Percentiles rank a stretch among this genome's conserved stretches.
Conservation (phyloP, 352 stramenopile species). For the Pythium angustatum region DNA sequence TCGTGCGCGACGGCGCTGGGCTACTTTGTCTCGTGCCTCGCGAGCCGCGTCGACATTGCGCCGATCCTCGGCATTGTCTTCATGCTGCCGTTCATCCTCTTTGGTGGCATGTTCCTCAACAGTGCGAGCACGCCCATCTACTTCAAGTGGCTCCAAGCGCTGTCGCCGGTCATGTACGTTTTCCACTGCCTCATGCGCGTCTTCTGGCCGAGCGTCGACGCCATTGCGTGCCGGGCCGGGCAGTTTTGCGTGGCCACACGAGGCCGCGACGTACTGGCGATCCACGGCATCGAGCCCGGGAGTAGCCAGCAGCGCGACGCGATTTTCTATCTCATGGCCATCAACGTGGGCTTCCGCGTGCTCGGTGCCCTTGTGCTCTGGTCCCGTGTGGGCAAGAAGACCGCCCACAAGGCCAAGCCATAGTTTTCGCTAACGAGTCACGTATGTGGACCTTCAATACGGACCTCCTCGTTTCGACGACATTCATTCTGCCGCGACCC, state of each 20-base stretch:
- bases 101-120: conserved; percentile 45
- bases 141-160: conserved; percentile 39
- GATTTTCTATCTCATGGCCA: conserved; percentile 17
- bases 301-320: conserved; percentile 2
- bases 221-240: conserved; percentile 28
- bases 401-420: background rate
- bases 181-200: conserved; percentile 37
- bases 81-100: conserved; percentile 44
- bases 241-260: conserved; percentile 18
- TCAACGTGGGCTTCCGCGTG: conserved; percentile 27
- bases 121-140: conserved; percentile 32
- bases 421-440: background rate
- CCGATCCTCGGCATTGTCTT: conserved; percentile 38
- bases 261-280: conserved; percentile 30
- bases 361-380: conserved; percentile 23
- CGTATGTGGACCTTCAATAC: conserved; percentile 11
- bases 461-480: background rate
- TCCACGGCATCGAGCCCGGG: conserved; percentile 17
- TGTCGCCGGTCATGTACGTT: conserved; percentile 42
- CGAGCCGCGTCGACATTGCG: conserved; percentile 30
- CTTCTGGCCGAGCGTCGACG: conserved; percentile 32
- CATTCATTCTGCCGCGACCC: background rate
- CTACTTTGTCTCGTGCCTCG: conserved; percentile 42
- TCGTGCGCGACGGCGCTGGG: conserved; percentile 29
- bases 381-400: conserved; percentile 14